Base-by-base conservation (phyloP, 495 filamentous ascomycete genomes). In the Aspergillus sclerotiicarbonarius region DNA sequence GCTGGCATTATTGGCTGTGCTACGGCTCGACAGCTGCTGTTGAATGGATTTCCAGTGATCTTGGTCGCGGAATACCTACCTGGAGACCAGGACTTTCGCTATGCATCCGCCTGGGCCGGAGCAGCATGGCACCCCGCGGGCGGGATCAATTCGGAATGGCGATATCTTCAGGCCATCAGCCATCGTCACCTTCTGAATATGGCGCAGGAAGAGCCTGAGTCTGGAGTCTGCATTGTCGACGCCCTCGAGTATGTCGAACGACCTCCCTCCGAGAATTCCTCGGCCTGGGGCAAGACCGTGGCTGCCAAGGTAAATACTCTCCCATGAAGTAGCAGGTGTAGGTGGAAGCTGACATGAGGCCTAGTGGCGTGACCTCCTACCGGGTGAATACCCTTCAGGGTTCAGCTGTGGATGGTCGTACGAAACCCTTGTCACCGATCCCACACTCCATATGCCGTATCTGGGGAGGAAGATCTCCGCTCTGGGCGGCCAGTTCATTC, bases 1-100 rank as follows among this genome's bases (percentile, higher is more conserved):
- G 75, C 72, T 19, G 75, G 75, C 0, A 76, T 78, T 51, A 78
- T 78, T 33, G 75, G 75, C 33, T 78, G 75, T 59, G 70, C 75
- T 3, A 61, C 75, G 0, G 75, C 75, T 3, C 68, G 67, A 20
- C 73, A 74, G 54, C 61, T 78, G 9, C 55, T 78, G 1, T 62
- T 63, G 10, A 63, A 63, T n/a, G 75, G 75, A 0, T 76, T 78
- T 54, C 60, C 68, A 4, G 74, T 78, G 2, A 62, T 66, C 7
- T 25, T 78, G 51, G 71, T 78, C 8, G 75, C 72, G 8, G 75
- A 78, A 54, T 76, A 70, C 57, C 61, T 78, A 5, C 75, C 75
- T 0, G 75, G 75, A 18, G 73, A 78, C 49, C 67, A 76, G 54
- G 64, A 66, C 44, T 71, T 76, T n/a, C 58, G 66, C 31, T 78